Base-by-base conservation (phyloP, 2,329 filamentous ascomycete species). In the Penicillium concentricum region DNA sequence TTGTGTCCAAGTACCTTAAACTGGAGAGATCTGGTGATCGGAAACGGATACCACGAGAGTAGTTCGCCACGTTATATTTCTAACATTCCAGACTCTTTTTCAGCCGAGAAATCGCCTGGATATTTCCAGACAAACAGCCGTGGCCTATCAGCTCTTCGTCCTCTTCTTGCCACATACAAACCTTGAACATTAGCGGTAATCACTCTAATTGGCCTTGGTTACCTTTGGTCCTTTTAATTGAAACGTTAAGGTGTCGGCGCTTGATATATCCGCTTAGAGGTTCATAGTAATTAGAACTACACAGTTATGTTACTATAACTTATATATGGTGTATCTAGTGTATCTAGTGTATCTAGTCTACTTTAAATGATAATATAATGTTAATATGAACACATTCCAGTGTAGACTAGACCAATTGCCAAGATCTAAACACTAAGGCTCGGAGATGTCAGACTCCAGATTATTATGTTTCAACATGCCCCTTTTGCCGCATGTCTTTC, bases 401-500 rank as follows among this genome's bases (percentile, higher is more conserved):
- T 4, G 4, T 6, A n/a, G 46, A 34, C 34, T 4, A 20, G 28
- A 42, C 46, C 47, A 35, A 52, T 56, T 41, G 42, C 22, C 35
- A 45, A 52, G 22, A 3, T 5, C 20, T 18, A 22, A 20, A 41
- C 37, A 56, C 34, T 16, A 32, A 22, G 32, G 26, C 37, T 43
- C 43, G 42, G 46, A 53, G 54, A 37, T 55, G 47, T 54, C 54
- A 55, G 56, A 34, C 45, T 38, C 43, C 54, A 55, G 56, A 34
- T 42, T 38, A 38, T 38, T n/a, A 39, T 35, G 51, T 62, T 63
- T 63, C 56, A 63, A 54, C 59, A 58, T 52, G 59, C 45, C 42
- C 55, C 55, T 65, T 63, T 51, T 58, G 46, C 53, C 61, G 57
- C 57, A 64, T 62, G 49, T 59, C 61, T n/a, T n/a, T 65, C 65